These are phyloP conservation scores for Gossypium gossypioides DNA, from an alignment of 441 rosid genomes.

Conservation along the genomic window DNA sequence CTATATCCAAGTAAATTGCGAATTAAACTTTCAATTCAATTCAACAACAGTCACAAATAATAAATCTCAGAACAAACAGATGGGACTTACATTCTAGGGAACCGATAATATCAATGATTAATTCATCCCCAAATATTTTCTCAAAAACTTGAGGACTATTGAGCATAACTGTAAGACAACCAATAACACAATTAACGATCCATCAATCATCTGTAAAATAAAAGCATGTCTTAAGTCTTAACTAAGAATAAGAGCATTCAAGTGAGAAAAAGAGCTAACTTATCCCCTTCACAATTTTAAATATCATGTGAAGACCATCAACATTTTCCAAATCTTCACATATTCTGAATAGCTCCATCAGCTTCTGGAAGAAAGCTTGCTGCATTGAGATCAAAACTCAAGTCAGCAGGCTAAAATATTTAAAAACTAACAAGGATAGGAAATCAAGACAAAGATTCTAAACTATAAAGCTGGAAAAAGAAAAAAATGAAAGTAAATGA, in stretches of 20 bases:
- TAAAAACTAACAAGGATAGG: neutral
- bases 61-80: neutral
- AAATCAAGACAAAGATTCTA: neutral
- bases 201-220: slow-evolving; percentile 10
- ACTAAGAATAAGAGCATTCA: neutral
- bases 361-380: slow-evolving; percentile 80
- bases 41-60: neutral
- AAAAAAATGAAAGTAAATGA: neutral
- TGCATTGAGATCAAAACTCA: slow-evolving; percentile 35
- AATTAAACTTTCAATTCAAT: neutral
- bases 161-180: slow-evolving; percentile 61
- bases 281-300: slow-evolving; percentile 84
- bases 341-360: slow-evolving; percentile 71
- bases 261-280: slow-evolving; percentile 39
- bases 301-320: slow-evolving; percentile 92
- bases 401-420: neutral
- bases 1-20: neutral
- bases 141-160: slow-evolving; percentile 86
- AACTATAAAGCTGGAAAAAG: neutral
- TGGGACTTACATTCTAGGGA: slow-evolving; percentile 85
- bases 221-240: neutral
- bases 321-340: slow-evolving; percentile 83
- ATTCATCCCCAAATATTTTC: slow-evolving; percentile 85
- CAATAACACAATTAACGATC: slow-evolving; percentile 18
- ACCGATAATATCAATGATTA: slow-evolving; percentile 88